A percentile compares a stretch with the other conserved stretches of the same genome.
phyloP scores from a whole-genome alignment of 164 flowering plant species.

The Buxus sempervirens region DNA sequence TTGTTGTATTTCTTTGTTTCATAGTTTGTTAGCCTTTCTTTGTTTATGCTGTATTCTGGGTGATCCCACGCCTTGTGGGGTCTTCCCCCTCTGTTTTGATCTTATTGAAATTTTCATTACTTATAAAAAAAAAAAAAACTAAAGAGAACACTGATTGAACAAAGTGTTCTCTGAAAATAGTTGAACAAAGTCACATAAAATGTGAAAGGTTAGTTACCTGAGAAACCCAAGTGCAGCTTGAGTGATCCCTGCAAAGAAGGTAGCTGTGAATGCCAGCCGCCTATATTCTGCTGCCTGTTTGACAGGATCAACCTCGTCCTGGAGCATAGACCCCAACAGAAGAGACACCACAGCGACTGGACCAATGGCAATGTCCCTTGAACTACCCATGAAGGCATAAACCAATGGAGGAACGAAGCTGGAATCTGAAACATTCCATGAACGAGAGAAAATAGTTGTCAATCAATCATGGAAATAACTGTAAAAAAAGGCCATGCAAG shows the following conservation, averaged over 20 bases:
- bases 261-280: conserved; percentile 89
- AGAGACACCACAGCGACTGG: conserved; percentile 97
- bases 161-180: not conserved
- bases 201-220: conserved; percentile 37
- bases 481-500: not conserved
- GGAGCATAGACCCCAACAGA: conserved; percentile 70
- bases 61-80: too few relatives aligned
- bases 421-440: conserved; percentile 47
- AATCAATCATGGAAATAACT: not conserved
- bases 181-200: not conserved
- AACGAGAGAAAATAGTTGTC: not conserved
- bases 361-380: conserved; percentile 95
- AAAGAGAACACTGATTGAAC: not conserved
- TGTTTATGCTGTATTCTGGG: too few relatives aligned
- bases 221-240: conserved; percentile 82
- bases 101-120: too few relatives aligned
- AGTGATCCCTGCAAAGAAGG: conserved; percentile 90
- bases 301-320: conserved; percentile 56
- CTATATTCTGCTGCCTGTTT: conserved; percentile 45
- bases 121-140: too few relatives aligned
- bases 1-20: too few relatives aligned
- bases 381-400: conserved; percentile 96
- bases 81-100: too few relatives aligned
- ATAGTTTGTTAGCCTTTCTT: too few relatives aligned
- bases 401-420: conserved; percentile 96